These are phyloP conservation scores for Calonectria pseudoturangicola DNA, from an alignment of 2,329 filamentous ascomycete species.

Conservation along the genomic window DNA sequence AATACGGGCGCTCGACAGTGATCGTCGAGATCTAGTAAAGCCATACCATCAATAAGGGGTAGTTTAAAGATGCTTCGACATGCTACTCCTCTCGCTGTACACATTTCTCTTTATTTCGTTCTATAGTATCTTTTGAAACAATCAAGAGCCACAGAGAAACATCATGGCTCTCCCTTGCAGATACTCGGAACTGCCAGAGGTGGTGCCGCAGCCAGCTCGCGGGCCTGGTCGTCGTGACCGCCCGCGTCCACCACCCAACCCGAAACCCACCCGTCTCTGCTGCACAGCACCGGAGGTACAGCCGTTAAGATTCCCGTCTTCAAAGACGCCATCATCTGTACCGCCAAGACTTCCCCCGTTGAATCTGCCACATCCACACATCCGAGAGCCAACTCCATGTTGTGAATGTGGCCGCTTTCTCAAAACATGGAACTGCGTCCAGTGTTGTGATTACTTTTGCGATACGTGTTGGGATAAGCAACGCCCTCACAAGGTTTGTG, in stretches of 20 bases:
- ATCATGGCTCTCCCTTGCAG: not conserved
- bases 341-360: not conserved
- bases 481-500: conserved; percentile 10
- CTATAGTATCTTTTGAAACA: not conserved
- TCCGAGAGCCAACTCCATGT: not conserved
- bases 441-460: conserved; percentile 19
- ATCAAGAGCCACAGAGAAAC: not conserved
- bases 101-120: not conserved
- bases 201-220: not conserved
- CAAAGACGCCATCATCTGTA: not conserved
- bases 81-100: not conserved
- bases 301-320: not conserved
- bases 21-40: not conserved
- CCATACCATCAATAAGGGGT: not conserved
- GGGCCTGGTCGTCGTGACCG: not conserved
- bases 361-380: not conserved
- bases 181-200: conserved; percentile 10
- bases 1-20: not conserved
- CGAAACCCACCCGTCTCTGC: not conserved
- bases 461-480: conserved; percentile 5
- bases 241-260: not conserved
- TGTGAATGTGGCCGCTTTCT: conserved; percentile 1
- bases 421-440: conserved; percentile 12
- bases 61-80: conserved; percentile 4
- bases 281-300: not conserved